Conservation (phyloP, 345 rosid species). For the Mangifera indica region DNA sequence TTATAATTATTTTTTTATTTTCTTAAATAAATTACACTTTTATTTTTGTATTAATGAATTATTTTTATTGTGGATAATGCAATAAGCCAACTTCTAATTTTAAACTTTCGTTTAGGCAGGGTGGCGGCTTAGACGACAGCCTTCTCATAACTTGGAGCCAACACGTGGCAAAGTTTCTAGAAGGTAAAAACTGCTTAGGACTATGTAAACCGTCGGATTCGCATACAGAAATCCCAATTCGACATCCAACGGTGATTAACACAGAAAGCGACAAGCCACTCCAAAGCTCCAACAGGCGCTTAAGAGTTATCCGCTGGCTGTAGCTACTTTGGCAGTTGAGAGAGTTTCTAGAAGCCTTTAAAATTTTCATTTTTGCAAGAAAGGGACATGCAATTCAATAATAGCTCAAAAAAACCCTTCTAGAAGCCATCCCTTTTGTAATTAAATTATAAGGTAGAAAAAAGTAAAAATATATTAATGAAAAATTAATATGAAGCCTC, state of each 20-base stretch:
- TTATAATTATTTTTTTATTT: too few relatives aligned
- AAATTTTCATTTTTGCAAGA: too few relatives aligned
- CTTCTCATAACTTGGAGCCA: conserved; percentile 7
- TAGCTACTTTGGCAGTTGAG: neutral
- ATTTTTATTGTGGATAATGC: too few relatives aligned
- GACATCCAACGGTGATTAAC: neutral
- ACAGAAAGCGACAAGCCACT: neutral
- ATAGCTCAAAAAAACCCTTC: neutral
- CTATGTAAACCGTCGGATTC: neutral
- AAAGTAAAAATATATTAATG: too few relatives aligned
- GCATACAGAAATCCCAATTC: neutral
- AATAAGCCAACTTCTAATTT: too few relatives aligned
- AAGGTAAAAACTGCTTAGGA: neutral
- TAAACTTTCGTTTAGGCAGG: too few relatives aligned
- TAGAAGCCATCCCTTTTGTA: neutral
- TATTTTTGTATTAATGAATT: too few relatives aligned
- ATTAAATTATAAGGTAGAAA: too few relatives aligned
- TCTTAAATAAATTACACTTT: too few relatives aligned
- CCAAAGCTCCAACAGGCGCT: too few relatives aligned
- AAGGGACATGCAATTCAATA: too few relatives aligned
- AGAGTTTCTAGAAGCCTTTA: conserved; percentile 18
- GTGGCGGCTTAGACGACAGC: neutral
- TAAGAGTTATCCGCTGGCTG: neutral
- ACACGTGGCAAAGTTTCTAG: conserved; percentile 13
- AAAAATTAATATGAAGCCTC: too few relatives aligned